These are phyloP conservation scores for Chionographis japonica DNA, from an alignment of 106 monocot genomes.

Conservation along the genomic window DNA sequence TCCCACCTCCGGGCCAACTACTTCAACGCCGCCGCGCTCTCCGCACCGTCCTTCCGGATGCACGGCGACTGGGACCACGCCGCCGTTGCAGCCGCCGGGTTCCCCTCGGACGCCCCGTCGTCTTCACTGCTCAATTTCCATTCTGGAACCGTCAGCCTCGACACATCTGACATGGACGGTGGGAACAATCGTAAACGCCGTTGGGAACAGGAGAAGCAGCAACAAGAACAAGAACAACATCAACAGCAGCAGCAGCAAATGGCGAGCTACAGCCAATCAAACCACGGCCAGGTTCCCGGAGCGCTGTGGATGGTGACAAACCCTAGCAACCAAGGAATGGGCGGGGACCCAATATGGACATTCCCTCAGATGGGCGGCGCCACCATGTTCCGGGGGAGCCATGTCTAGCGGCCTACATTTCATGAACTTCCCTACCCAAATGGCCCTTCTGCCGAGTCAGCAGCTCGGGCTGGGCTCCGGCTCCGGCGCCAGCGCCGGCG, in stretches of 20 bases:
- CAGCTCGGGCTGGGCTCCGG: conserved; percentile 44
- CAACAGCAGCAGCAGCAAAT: conserved; percentile 41
- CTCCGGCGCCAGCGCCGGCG: conserved; percentile 8
- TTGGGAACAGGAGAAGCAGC: conserved; percentile 32
- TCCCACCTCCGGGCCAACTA: conserved; percentile 18
- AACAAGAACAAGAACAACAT: background rate
- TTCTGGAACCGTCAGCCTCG: conserved; percentile 2
- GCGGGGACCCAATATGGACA: conserved; percentile 22
- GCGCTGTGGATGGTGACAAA: conserved; percentile 52
- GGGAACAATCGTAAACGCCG: conserved; percentile 41
- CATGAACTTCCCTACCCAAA: conserved; percentile 76
- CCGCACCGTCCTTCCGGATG: conserved; percentile 1
- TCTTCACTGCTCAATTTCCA: conserved; percentile 20
- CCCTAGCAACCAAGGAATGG: conserved; percentile 19
- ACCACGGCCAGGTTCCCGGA: conserved; percentile 23
- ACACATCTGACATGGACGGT: conserved; percentile 4
- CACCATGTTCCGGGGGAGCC: background rate
- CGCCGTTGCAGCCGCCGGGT: background rate
- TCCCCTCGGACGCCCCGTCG: conserved; percentile 2
- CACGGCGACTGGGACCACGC: conserved; percentile 18
- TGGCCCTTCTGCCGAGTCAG: conserved; percentile 55
- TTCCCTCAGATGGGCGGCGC: conserved; percentile 34
- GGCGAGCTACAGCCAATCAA: conserved; percentile 27
- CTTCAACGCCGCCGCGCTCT: background rate
- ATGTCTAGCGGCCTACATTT: conserved; percentile 45